Base-by-base conservation (phyloP, 768 basidiomycete species). In the Floccularia luteovirens region DNA sequence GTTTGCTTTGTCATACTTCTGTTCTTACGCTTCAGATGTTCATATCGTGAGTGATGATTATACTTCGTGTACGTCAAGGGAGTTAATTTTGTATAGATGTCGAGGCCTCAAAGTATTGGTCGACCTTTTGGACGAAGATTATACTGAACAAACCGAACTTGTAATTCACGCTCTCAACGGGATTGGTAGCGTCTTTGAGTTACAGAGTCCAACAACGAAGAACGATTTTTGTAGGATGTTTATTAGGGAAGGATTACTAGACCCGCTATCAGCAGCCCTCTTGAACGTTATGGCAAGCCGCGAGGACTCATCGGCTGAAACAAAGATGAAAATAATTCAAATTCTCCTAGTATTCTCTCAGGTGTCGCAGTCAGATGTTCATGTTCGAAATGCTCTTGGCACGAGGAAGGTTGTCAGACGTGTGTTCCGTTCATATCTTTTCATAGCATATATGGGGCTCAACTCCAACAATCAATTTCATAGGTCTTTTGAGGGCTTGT, bases 181-280 rank as follows among this genome's bases (percentile, higher is more conserved):
- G 6, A 91, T 99, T 36, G 82, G 85, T 34, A 90, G 82, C 47
- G 96, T 98, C 12, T 97, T 99, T 53, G 93, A 98, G 47, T 74
- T 98, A 10, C 86, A 97, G 58, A 91, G 89, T 34, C 89, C 96
- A 5, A 96, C 93, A 3, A 92, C 93, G 8, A 90, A 96, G 59
- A 97, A 96, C 55, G 96, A 98, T 61, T 98, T 98, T 56, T 97
- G 93, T 55, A 78, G 96, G 7, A 93, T 98, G 86, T 94, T 98
- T 66, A 90, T 96, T 30, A 75, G 91, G 4, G 96, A 98, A 62
- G 96, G 96, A 20, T 67, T 99, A 2, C 69, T 96, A 33, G 93
- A 96, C 48, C 94, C 96, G 0, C 66, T 99, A 1, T 90, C 92
- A 1, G 79, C 84, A 2, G 96, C 94, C 2, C 61, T 99, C 19